Conservation (phyloP, 257 asterid genomes). For the Solanum neorickii region DNA sequence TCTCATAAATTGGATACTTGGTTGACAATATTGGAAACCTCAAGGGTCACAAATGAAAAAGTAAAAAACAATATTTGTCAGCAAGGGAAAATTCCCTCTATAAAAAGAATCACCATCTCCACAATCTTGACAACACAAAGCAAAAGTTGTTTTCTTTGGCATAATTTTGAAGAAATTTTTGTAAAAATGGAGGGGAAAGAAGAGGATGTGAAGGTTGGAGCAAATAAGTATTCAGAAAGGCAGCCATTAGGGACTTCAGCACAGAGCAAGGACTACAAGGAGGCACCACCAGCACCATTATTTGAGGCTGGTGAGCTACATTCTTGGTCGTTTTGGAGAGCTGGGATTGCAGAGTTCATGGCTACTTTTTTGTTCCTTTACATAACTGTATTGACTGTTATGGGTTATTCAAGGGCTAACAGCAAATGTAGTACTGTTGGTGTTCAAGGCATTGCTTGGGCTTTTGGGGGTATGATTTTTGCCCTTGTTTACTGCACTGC, state of each 20-base stretch:
- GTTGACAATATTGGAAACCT: not conserved
- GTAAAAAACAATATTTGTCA: not conserved
- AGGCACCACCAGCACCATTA: slow-evolving; percentile 62
- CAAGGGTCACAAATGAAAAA: not conserved
- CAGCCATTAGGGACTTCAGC: slow-evolving; percentile 81
- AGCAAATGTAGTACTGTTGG: slow-evolving; percentile 61
- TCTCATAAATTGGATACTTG: not conserved
- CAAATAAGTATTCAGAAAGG: slow-evolving; percentile 49
- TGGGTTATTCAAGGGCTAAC: slow-evolving; percentile 44
- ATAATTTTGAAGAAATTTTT: not conserved
- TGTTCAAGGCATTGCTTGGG: slow-evolving; percentile 79
- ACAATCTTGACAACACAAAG: not conserved
- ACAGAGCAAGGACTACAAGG: slow-evolving; percentile 73
- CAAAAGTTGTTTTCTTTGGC: not conserved
- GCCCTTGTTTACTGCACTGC: slow-evolving; percentile 86
- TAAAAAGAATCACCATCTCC: not conserved
- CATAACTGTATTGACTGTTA: slow-evolving; percentile 57
- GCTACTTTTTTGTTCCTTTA: slow-evolving; percentile 72
- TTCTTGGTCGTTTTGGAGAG: slow-evolving; percentile 83
- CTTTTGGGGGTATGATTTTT: slow-evolving; percentile 84
- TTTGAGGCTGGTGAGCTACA: slow-evolving; percentile 63
- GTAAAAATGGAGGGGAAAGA: slow-evolving; percentile 59
- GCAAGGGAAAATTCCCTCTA: not conserved
- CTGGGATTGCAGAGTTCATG: slow-evolving; percentile 72
- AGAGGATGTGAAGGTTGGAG: slow-evolving; percentile 71